Evolutionary conservation across 768 basidiomycete species (phyloP), one percentile per base, ranked within the genome.

Genomic region (Hygrophorus pudorinus): DNA sequence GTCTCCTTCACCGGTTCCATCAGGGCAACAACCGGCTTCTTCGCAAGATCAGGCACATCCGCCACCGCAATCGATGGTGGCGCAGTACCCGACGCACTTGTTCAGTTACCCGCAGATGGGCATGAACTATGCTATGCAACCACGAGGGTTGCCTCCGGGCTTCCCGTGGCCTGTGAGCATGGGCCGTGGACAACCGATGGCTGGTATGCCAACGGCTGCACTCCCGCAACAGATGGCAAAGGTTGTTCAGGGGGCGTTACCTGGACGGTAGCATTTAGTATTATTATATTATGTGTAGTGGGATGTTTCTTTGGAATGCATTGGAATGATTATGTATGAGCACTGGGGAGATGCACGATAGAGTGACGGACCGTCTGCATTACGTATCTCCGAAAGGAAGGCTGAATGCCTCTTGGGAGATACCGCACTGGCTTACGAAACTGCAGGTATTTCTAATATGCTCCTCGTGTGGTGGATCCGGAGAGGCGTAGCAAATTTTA

Each of bases 1-100:
- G 1, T 39, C 42, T 42, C 42, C 37, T 46, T n/a, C 45, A 34
- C 38, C 50, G 38, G 39, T 50, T 35, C 41, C 44, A 35, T 38
- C 52, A 46, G 13, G 47, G 45, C 53, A 36, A 10, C 55, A 17
- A 34, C 45, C 30, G 45, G 47, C 54, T 48, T 33, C 51, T 48
- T 28, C 44, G 49, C 48, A 51, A 43, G 38, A 43, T 45, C 51
- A 48, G 35, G 39, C 41, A 5, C 50, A 44, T 21, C 46, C 50
- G 43, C 52, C 21, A 17, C 41, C 37, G 13, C 51, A 47, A 38
- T 44, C 42, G 40, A 44, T 47, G 29, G 27, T 47, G 20, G 34
- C 45, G 8, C 38, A 43, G 20, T 44, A 48, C 33, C 38, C 36
- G 20, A 40, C 24, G 1, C 44, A 50, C 29, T 36, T 46, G 44